These are phyloP conservation scores for Plicaturopsis crispa DNA, from an alignment of 768 basidiomycete species.

Conservation along the genomic window DNA sequence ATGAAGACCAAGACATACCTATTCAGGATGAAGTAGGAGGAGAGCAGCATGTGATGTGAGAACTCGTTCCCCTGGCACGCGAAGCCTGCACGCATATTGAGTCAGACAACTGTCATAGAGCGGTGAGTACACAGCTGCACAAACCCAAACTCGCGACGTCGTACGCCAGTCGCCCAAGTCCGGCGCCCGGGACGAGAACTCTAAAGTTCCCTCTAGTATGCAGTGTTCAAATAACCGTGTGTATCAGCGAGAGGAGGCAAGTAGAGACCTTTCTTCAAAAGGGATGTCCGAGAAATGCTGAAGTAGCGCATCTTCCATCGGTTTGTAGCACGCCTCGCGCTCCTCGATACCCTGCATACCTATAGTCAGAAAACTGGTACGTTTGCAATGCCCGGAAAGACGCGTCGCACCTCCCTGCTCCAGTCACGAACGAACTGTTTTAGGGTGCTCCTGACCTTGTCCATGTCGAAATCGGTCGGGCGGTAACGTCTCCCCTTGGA, in stretches of 20 bases:
- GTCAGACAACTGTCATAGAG: constrained; percentile 1
- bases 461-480: constrained; percentile 73
- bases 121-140: constrained; percentile 7
- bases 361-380: neutral
- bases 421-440: constrained; percentile 94
- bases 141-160: constrained; percentile 79
- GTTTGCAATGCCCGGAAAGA: too few species aligned
- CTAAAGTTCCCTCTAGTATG: constrained; percentile 41
- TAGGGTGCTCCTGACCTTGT: constrained; percentile 85
- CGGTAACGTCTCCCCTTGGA: constrained; percentile 26
- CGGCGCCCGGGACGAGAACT: constrained; percentile 87
- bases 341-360: constrained; percentile 76
- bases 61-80: constrained; percentile 94
- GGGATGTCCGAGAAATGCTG: constrained; percentile 54
- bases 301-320: constrained; percentile 71
- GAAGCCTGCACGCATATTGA: constrained; percentile 50
- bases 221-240: neutral
- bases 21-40: constrained; percentile 85
- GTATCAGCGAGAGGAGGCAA: neutral
- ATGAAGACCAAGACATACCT: constrained; percentile 46
- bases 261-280: constrained; percentile 39
- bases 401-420: constrained; percentile 78
- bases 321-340: constrained; percentile 72
- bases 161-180: constrained; percentile 81
- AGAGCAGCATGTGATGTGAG: constrained; percentile 89